A percentile compares a stretch with the other conserved stretches of the same genome.
Evolutionary conservation across 176 grass and related monocot species (phyloP).

Genomic region (Zea luxurians): DNA sequence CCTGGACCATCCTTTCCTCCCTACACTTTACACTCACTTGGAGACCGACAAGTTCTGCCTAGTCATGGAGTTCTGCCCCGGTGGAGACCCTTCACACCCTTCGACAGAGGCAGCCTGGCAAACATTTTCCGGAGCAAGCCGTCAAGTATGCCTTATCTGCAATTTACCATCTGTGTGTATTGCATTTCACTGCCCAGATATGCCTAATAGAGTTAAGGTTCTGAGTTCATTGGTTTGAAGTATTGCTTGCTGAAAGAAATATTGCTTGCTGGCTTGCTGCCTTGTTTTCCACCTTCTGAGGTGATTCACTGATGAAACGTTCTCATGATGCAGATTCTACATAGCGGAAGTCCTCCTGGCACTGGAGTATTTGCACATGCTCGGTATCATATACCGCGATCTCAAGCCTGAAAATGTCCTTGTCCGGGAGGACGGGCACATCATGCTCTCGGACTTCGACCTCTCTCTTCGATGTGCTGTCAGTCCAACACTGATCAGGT

Average conservation of each 20-base stretch:
- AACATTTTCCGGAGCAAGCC: slow-evolving; percentile 64
- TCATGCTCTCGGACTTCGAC: slow-evolving; percentile 84
- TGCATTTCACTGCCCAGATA: neutral
- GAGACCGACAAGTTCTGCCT: slow-evolving; percentile 68
- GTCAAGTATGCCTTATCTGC: slow-evolving; percentile 52
- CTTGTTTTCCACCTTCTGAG: neutral
- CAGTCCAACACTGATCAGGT: slow-evolving; percentile 63
- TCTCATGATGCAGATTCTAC: slow-evolving; percentile 61
- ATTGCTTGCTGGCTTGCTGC: slow-evolving; percentile 6
- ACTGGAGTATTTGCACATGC: slow-evolving; percentile 82
- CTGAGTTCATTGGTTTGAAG: neutral
- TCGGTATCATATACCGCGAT: slow-evolving; percentile 82
- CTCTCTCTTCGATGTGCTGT: slow-evolving; percentile 79
- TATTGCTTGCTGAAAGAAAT: slow-evolving; percentile 4
- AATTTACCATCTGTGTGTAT: slow-evolving; percentile 2
- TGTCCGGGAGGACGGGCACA: slow-evolving; percentile 81
- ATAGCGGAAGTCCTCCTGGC: slow-evolving; percentile 79
- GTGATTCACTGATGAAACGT: slow-evolving; percentile 10
- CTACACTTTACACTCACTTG: slow-evolving; percentile 63
- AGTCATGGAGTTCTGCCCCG: slow-evolving; percentile 71
- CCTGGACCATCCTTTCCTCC: slow-evolving; percentile 66
- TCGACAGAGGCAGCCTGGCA: slow-evolving; percentile 62
- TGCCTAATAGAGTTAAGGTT: neutral
- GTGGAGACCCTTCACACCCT: slow-evolving; percentile 61
- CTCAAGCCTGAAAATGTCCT: slow-evolving; percentile 86